Evolutionary conservation across 306 rosid genomes (phyloP).

Genomic region (Lotus japonicus): DNA sequence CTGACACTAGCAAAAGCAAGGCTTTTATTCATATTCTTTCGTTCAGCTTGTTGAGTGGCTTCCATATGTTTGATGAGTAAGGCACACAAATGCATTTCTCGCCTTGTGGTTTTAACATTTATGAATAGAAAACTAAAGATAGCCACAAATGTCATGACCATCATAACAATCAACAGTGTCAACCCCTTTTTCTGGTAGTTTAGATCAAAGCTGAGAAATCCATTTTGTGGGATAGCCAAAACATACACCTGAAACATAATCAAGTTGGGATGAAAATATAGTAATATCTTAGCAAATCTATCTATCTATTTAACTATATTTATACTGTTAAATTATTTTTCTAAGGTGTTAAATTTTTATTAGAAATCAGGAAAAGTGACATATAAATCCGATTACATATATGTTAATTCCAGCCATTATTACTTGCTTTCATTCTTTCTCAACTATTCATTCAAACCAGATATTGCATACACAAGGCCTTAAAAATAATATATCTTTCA

Average conservation of each 20-base stretch:
- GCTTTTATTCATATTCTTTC: slow-evolving; percentile 59
- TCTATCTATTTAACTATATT: too few species aligned
- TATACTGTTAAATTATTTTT: too few species aligned
- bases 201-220: slow-evolving; percentile 14
- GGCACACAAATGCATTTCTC: slow-evolving; percentile 49
- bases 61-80: slow-evolving; percentile 58
- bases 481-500: background rate
- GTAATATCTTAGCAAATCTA: too few species aligned
- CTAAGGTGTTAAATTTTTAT: too few species aligned
- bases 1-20: slow-evolving; percentile 57
- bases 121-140: slow-evolving; percentile 16
- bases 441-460: too few species aligned
- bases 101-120: slow-evolving; percentile 20
- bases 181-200: slow-evolving; percentile 22
- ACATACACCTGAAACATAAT: slow-evolving; percentile 46
- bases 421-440: too few species aligned
- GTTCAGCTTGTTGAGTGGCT: slow-evolving; percentile 65
- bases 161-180: slow-evolving; percentile 25
- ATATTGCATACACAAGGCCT: too few species aligned
- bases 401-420: too few species aligned
- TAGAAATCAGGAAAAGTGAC: too few species aligned
- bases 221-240: slow-evolving; percentile 31
- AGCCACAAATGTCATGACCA: slow-evolving; percentile 11
- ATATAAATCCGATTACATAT: too few species aligned
- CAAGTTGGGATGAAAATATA: background rate